Conservation (phyloP, 2,329 filamentous ascomycete species). For the Diaporthe humulicola region DNA sequence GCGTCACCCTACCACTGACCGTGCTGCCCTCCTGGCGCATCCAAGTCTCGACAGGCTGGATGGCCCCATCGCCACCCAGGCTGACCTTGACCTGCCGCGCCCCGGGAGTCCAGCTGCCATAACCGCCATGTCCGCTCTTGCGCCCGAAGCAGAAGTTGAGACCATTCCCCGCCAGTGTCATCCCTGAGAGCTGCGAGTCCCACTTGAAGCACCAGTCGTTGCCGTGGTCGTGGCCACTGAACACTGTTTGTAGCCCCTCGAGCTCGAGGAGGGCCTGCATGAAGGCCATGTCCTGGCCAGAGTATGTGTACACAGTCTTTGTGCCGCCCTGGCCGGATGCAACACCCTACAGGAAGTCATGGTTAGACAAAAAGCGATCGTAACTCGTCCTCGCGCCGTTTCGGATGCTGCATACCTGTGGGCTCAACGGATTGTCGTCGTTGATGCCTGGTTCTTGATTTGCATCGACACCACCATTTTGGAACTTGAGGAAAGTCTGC, state of each 20-base stretch:
- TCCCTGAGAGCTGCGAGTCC: constrained; percentile 49
- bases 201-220: constrained; percentile 70
- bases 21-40: constrained; percentile 29
- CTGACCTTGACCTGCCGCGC: constrained; percentile 67
- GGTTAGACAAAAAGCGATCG: not conserved
- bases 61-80: constrained; percentile 43
- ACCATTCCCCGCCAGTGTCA: constrained; percentile 54
- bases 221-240: constrained; percentile 77
- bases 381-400: too few relatives aligned
- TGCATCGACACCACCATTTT: constrained; percentile 51
- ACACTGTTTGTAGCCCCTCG: constrained; percentile 68
- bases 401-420: not conserved
- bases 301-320: constrained; percentile 47
- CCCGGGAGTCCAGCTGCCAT: constrained; percentile 74
- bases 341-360: constrained; percentile 53
- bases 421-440: constrained; percentile 54
- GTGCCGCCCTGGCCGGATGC: constrained; percentile 18
- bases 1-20: constrained; percentile 4
- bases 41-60: constrained; percentile 20
- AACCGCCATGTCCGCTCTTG: constrained; percentile 78
- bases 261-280: constrained; percentile 72
- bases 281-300: constrained; percentile 70
- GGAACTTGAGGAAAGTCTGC: constrained; percentile 48
- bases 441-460: constrained; percentile 60
- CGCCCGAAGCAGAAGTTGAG: constrained; percentile 64